Evolutionary conservation across 805 yeast species (phyloP).

Genomic region (Pichia scutulata): DNA sequence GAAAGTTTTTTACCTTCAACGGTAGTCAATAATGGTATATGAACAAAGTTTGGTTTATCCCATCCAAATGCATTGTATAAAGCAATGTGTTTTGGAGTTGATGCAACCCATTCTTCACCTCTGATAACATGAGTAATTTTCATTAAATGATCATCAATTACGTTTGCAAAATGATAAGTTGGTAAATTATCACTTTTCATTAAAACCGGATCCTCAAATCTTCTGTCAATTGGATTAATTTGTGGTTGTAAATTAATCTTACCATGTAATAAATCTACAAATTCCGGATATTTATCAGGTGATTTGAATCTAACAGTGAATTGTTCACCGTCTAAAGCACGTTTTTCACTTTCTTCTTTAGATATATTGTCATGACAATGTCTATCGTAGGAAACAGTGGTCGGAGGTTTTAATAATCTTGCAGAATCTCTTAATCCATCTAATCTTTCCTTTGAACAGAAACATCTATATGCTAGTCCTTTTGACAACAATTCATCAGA

Average conservation of each 20-base stretch:
- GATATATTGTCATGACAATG: conserved; percentile 48
- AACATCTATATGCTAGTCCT: conserved; percentile 81
- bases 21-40: conserved; percentile 81
- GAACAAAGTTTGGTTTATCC: conserved; percentile 75
- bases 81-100: conserved; percentile 92
- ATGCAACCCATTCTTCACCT: conserved; percentile 97
- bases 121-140: conserved; percentile 86
- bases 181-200: conserved; percentile 93
- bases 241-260: conserved; percentile 71
- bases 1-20: conserved; percentile 68
- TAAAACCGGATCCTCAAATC: conserved; percentile 86
- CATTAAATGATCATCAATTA: conserved; percentile 92
- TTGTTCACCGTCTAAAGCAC: conserved; percentile 30
- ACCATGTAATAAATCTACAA: conserved; percentile 77
- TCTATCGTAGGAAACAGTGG: conserved; percentile 87
- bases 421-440: conserved; percentile 66
- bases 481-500: conserved; percentile 46
- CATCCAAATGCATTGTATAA: conserved; percentile 81
- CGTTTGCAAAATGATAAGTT: conserved; percentile 94
- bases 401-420: conserved; percentile 69
- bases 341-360: conserved; percentile 32
- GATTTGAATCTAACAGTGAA: conserved; percentile 69
- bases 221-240: conserved; percentile 53
- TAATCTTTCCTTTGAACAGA: conserved; percentile 75
- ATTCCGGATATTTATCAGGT: conserved; percentile 60